Base-by-base conservation (phyloP, 2,329 filamentous ascomycete species). In the Gaeumannomyces sp. region DNA sequence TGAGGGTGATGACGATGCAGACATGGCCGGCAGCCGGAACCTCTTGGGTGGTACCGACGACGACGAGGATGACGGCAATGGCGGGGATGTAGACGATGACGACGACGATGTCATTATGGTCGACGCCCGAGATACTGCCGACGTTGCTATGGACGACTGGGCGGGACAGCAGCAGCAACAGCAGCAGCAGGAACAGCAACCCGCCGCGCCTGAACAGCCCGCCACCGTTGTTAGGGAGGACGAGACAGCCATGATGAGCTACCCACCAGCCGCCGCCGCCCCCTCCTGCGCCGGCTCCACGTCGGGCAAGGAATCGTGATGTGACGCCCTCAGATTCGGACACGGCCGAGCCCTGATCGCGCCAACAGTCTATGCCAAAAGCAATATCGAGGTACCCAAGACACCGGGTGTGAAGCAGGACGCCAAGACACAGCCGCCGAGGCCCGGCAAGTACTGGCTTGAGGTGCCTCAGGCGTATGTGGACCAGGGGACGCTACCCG, bases 381-480 rank as follows among this genome's bases (percentile, higher is more conserved):
- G 85, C 4, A 87, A 88, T 66, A 76, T 90, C 38, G 85, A 89
- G 14, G 89, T 98, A 29, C 95, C 95, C 6, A 90, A 89, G 73
- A 98, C 95, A 0, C 93, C 93, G 1, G 85, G 85, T 28, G 72
- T 76, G n/a, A 68, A 71, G 13, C 72, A 73, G 64, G 66, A 70
- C 5, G 74, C 76, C 7, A 83, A 81, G 69, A 75, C 77, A 63
- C 70, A 75, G 60, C 82, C 84, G 14, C 83, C 85, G n/a, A 84
- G 83, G 64, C 89, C 91, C 14, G 88, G 91, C 16, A 83, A 85
- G 64, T 94, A 97, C 76, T 98, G 94, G 94, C 82, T 95, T 50
- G 89, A 92, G 70, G 92, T 89, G 50, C 92, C 94, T 8, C 80
- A 84, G 25, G 84, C 84, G 38, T 94, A 91, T 73, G 84, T 81